Conservation (phyloP, 345 rosid species). For the Aquilaria yunnanensis region DNA sequence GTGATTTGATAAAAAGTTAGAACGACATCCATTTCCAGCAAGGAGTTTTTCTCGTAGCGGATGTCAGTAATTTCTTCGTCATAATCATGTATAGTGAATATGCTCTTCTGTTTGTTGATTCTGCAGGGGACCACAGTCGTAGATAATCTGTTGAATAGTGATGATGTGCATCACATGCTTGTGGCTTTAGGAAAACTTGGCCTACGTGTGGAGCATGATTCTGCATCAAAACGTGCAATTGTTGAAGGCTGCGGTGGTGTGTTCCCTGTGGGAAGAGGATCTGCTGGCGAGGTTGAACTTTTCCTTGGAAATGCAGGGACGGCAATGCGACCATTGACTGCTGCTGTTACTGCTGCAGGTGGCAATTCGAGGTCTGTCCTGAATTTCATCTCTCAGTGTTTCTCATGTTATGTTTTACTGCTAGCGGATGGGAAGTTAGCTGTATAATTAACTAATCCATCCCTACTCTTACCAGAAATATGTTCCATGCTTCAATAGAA, state of each 20-base stretch:
- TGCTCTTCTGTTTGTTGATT: not conserved
- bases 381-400: not conserved
- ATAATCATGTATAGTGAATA: not conserved
- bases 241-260: slow-evolving; percentile 86
- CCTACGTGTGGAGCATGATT: slow-evolving; percentile 50
- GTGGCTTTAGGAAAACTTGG: slow-evolving; percentile 78
- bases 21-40: too few species aligned
- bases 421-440: not conserved
- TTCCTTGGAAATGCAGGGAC: slow-evolving; percentile 98
- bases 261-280: slow-evolving; percentile 57
- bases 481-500: too few species aligned
- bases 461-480: too few species aligned
- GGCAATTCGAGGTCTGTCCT: slow-evolving; percentile 66
- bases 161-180: slow-evolving; percentile 87
- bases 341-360: slow-evolving; percentile 88
- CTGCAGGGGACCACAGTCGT: slow-evolving; percentile 81
- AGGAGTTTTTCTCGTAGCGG: too few species aligned
- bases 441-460: too few species aligned
- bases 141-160: slow-evolving; percentile 86
- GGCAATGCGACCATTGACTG: slow-evolving; percentile 95
- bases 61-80: too few species aligned
- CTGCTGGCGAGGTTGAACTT: slow-evolving; percentile 54
- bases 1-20: too few species aligned
- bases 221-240: slow-evolving; percentile 44
- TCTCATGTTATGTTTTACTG: not conserved